Evolutionary conservation across 768 basidiomycete genomes (phyloP).

Genomic region (Lactarius vividus): DNA sequence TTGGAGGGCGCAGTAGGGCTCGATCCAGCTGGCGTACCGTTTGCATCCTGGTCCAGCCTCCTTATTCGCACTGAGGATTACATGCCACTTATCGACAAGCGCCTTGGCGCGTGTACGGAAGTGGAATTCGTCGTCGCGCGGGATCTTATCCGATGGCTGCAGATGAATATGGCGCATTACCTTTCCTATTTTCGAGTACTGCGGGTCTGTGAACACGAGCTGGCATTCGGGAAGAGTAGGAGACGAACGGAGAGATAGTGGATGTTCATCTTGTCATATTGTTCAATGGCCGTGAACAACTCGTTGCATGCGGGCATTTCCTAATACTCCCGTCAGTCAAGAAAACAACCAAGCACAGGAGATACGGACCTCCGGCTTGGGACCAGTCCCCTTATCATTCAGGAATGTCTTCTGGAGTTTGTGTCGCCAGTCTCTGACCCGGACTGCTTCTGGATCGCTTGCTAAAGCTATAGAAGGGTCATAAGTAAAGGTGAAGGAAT

Average conservation of each 20-base stretch:
- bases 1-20: conserved; percentile 23
- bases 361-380: conserved; percentile 60
- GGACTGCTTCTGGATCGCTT: conserved; percentile 59
- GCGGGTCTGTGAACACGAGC: background rate
- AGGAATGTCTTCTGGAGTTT: conserved; percentile 87
- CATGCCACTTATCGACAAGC: conserved; percentile 70
- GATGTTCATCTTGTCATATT: conserved; percentile 73
- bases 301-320: conserved; percentile 73
- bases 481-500: background rate
- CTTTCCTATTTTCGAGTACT: conserved; percentile 79
- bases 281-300: conserved; percentile 74
- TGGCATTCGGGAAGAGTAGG: conserved; percentile 3
- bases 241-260: conserved; percentile 57
- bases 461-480: conserved; percentile 41
- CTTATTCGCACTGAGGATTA: conserved; percentile 43
- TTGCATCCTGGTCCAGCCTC: conserved; percentile 19
- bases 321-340: conserved; percentile 38
- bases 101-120: conserved; percentile 68
- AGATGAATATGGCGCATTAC: conserved; percentile 85
- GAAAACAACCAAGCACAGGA: conserved; percentile 7
- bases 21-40: conserved; percentile 19
- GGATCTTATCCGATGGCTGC: conserved; percentile 53
- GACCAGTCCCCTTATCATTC: conserved; percentile 52
- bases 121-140: conserved; percentile 62
- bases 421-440: conserved; percentile 91